Evolutionary conservation across 345 rosid species (phyloP), one percentile per base, ranked within the genome.

Genomic region (Fremontodendron californicum): DNA sequence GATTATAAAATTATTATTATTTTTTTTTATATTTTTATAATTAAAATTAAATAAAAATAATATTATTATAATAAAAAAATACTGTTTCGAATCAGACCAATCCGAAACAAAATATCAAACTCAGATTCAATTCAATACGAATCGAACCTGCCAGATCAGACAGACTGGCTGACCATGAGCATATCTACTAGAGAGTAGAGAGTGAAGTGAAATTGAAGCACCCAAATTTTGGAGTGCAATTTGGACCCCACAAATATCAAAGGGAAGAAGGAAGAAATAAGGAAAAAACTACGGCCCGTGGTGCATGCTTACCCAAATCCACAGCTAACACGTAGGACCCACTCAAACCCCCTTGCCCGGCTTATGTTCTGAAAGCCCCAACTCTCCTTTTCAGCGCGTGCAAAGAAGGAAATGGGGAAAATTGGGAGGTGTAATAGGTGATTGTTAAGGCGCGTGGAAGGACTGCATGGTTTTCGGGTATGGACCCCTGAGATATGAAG

Each of bases 161-260:
- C n/a, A n/a, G n/a, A n/a, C n/a, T n/a, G n/a, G n/a, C n/a, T n/a
- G n/a, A n/a, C n/a, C n/a, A n/a, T n/a, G n/a, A 52, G 9, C 25
- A 0, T 2, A 19, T 2, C 18, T 10, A 43, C 16, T 43, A 43
- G 48, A 43, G 48, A n/a, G n/a, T n/a, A n/a, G n/a, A n/a, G n/a
- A 13, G 21, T 54, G 35, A 29, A 60, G 66, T 61, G 5, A 31
- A 61, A 43, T 42, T 12, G 37, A 43, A 25, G 35, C 37, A 64
- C 16, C 69, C 69, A 64, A 37, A 19, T 1, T 19, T 3, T 19
- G 45, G 25, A 63, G 68, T 63, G 49, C 23, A 42, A 21, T 12
- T 39, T 68, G 54, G 72, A 68, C n/a, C 52, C 72, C 72, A 23
- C 72, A 68, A 68, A 3, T 12, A 23, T 43, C 31, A 68, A 68